Evolutionary conservation across 1,284 basidiomycete genomes (phyloP).

Genomic region (Schizophyllum commune): DNA sequence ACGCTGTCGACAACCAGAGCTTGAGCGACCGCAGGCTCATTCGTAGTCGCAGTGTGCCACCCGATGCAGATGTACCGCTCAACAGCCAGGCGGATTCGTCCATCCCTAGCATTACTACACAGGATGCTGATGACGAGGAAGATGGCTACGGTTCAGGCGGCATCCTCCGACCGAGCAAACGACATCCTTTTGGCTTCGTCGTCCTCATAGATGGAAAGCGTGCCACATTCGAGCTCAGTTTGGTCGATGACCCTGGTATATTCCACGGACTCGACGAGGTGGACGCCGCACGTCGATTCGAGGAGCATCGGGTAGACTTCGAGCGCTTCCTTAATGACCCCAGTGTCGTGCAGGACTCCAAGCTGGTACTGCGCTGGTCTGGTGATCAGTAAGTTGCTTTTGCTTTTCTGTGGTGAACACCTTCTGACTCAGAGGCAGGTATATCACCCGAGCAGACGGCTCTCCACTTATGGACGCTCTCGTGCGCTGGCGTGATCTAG

Average conservation of each 20-base stretch:
- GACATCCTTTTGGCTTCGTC: slow-evolving; percentile 46
- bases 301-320: slow-evolving; percentile 47
- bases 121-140: slow-evolving; percentile 18
- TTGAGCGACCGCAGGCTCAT: slow-evolving; percentile 11
- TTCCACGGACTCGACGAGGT: slow-evolving; percentile 38
- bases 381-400: slow-evolving; percentile 42
- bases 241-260: slow-evolving; percentile 26
- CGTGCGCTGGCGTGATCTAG: slow-evolving; percentile 48
- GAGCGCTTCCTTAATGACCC: slow-evolving; percentile 48
- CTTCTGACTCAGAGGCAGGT: slow-evolving; percentile 28
- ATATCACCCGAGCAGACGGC: slow-evolving; percentile 52
- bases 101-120: slow-evolving; percentile 8
- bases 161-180: slow-evolving; percentile 38
- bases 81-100: slow-evolving; percentile 14
- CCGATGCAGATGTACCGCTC: slow-evolving; percentile 37
- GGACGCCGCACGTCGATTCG: slow-evolving; percentile 46
- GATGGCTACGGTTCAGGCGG: slow-evolving; percentile 42
- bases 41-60: slow-evolving; percentile 51
- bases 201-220: slow-evolving; percentile 48
- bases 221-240: slow-evolving; percentile 56
- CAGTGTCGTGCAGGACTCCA: slow-evolving; percentile 41
- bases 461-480: slow-evolving; percentile 64
- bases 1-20: slow-evolving; percentile 14
- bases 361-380: slow-evolving; percentile 60
- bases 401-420: background rate